Evolutionary conservation across 352 stramenopile species (phyloP).

Genomic region (Stramenopiles sp.): DNA sequence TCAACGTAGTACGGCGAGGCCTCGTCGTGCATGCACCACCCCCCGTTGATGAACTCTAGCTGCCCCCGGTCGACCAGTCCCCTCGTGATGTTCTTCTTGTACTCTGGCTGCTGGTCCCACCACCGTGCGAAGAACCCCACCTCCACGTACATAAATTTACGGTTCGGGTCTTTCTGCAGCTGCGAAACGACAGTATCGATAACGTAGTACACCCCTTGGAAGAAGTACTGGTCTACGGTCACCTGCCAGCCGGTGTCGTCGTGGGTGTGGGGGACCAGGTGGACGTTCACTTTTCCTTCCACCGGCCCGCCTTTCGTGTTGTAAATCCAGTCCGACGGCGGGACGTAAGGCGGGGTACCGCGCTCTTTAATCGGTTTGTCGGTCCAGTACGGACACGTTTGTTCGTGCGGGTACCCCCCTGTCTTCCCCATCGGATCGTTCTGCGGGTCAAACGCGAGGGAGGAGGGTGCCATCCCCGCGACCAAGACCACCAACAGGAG

Average conservation of each 20-base stretch:
- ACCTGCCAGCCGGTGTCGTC: slow-evolving; percentile 76
- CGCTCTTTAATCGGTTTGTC: slow-evolving; percentile 2
- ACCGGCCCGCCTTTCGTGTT: background rate
- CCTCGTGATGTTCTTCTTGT: slow-evolving; percentile 45
- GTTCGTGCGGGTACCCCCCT: background rate
- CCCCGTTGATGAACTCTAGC: slow-evolving; percentile 73
- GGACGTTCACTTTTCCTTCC: slow-evolving; percentile 68
- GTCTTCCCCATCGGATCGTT: background rate
- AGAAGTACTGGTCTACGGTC: slow-evolving; percentile 91
- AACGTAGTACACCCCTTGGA: slow-evolving; percentile 70
- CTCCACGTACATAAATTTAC: slow-evolving; percentile 84
- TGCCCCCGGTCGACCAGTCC: slow-evolving; percentile 65
- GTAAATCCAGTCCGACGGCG: slow-evolving; percentile 9
- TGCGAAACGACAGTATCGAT: slow-evolving; percentile 68
- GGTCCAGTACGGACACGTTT: background rate
- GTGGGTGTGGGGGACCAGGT: slow-evolving; percentile 86
- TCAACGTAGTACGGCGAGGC: slow-evolving; percentile 79
- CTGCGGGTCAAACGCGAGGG: background rate
- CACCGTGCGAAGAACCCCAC: slow-evolving; percentile 81
- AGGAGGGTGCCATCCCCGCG: too few relatives aligned
- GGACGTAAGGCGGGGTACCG: background rate
- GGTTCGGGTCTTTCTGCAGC: slow-evolving; percentile 58
- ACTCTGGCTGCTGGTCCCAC: slow-evolving; percentile 42
- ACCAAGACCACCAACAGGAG: too few relatives aligned
- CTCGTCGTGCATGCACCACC: slow-evolving; percentile 98